phyloP scores from a whole-genome alignment of 179 eudicot species.

The Heliamphora pulchella region DNA sequence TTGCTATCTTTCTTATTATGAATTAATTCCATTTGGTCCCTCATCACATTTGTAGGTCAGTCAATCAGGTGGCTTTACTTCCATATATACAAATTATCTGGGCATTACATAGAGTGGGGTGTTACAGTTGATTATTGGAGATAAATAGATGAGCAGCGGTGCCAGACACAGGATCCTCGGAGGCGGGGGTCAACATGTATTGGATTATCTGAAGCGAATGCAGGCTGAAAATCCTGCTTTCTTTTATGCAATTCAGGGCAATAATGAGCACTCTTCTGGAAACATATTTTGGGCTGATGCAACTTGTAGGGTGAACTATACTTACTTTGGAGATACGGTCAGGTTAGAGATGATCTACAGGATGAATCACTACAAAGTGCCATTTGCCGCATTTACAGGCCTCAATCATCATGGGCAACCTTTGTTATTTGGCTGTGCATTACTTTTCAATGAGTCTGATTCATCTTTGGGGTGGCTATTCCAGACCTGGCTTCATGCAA shows the following conservation, averaged over 20 bases:
- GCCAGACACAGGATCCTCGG: slow-evolving; percentile 28
- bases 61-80: no score
- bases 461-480: slow-evolving; percentile 35
- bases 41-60: no score
- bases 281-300: slow-evolving; percentile 48
- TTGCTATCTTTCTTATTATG: no score
- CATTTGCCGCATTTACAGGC: slow-evolving; percentile 39
- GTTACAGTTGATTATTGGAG: neutral
- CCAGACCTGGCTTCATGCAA: slow-evolving; percentile 49
- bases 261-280: slow-evolving; percentile 20
- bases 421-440: slow-evolving; percentile 45
- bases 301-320: slow-evolving; percentile 33
- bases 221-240: slow-evolving; percentile 41
- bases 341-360: slow-evolving; percentile 35
- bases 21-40: no score
- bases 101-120: neutral
- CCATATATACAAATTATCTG: neutral
- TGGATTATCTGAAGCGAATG: slow-evolving; percentile 41
- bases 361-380: slow-evolving; percentile 28
- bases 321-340: slow-evolving; percentile 41
- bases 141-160: slow-evolving; percentile 23
- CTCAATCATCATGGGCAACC: slow-evolving; percentile 53
- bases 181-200: slow-evolving; percentile 26
- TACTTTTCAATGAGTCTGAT: slow-evolving; percentile 38
- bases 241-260: slow-evolving; percentile 36